Evolutionary conservation across 192 early-diverging fungal species (phyloP), one percentile per base, ranked within the genome.

Genomic region (Rhizoclosmatium globosum): DNA sequence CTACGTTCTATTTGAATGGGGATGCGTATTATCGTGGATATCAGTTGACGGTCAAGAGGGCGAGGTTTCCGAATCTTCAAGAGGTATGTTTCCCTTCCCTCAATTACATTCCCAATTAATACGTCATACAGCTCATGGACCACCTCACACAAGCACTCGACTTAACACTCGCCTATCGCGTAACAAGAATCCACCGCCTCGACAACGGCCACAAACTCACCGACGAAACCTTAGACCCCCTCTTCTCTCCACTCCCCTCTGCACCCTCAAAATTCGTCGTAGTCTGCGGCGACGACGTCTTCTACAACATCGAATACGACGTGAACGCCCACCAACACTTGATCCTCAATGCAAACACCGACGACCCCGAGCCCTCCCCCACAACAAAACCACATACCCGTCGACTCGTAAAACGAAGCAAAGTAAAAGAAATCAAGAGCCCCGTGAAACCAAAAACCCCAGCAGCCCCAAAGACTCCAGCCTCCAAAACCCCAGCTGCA

Each of bases 21-120:
- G n/a, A n/a, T n/a, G n/a, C n/a, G n/a, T 85, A 88, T 53, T 84
- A 89, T 61, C 81, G 62, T 64, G 88, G 88, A 9, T 83, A 78
- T 46, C 79, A 67, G 21, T 53, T 89, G 68, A 82, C 85, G 2
- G 66, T 89, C 38, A 80, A 75, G 17, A 60, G 83, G 44, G 79
- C 69, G 17, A 50, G 80, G 47, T 87, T 79, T 68, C 85, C 78
- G 13, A 81, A 81, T 2, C n/a, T 89, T 4, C 67, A 84, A 56
- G 71, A 77, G 72, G 88, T 89, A 78, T 39, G 65, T 79, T 66
- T 62, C 46, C 6, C 59, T 47, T 19, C 43, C 56, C 31, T 62
- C 31, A 4, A 4, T 53, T 47, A 46, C 43, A 0, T 39, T 44
- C 62, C 42, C 3, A 31, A 43, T 1, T 6, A n/a, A n/a, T n/a